Evolutionary conservation across 345 rosid genomes (phyloP).

Genomic region (Crucihimalaya himalaica): DNA sequence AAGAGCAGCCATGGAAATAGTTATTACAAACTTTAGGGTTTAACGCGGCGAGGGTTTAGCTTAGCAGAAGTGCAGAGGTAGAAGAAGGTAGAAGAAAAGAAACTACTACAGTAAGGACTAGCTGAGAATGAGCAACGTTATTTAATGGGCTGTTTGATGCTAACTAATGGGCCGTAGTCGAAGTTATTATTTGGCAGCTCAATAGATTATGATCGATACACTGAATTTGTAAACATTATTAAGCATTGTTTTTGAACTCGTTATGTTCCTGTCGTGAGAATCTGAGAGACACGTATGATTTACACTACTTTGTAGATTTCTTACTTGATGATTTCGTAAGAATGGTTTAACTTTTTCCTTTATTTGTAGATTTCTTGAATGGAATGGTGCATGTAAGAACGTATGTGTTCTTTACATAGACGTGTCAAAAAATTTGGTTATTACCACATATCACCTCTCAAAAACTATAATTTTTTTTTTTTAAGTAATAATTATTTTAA

Average conservation of each 20-base stretch:
- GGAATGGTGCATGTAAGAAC: neutral
- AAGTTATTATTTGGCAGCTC: neutral
- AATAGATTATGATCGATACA: neutral
- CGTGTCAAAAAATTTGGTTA: neutral
- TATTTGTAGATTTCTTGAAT: too few relatives aligned
- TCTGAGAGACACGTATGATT: neutral
- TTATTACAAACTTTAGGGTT: constrained; percentile 32
- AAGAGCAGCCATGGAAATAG: constrained; percentile 45
- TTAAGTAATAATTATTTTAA: neutral
- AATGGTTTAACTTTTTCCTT: too few relatives aligned
- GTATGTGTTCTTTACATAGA: neutral
- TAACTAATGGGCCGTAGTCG: neutral
- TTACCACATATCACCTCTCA: neutral
- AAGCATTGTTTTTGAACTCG: too few relatives aligned
- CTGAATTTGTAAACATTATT: too few relatives aligned
- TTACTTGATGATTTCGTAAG: too few relatives aligned
- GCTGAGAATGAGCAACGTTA: neutral
- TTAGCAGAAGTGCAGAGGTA: neutral
- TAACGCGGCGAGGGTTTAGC: constrained; percentile 31
- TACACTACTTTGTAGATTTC: neutral
- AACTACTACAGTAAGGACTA: neutral
- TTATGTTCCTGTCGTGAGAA: too few relatives aligned
- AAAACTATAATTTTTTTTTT: too few relatives aligned
- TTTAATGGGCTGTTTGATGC: constrained; percentile 6
- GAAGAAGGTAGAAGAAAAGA: neutral